Evolutionary conservation across 805 yeast species (phyloP), one percentile per base, ranked within the genome.

Genomic region (Kuraishia ogatae): DNA sequence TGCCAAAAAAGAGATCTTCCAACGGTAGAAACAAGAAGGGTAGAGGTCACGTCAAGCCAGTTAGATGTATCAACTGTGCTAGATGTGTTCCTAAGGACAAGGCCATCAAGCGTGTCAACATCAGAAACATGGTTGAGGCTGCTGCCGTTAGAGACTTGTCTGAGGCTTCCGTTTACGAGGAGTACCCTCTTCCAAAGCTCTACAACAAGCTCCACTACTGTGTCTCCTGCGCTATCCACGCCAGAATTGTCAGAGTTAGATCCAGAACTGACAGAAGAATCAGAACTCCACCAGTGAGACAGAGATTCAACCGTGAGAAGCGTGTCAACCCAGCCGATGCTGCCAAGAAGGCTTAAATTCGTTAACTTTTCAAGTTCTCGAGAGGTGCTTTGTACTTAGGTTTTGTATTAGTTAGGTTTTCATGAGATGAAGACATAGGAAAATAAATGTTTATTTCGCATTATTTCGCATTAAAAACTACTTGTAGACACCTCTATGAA

Each of bases 1-100:
- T 94, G 99, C 98, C 99, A 81, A 94, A 94, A 90, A 94, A 94
- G 98, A 93, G 99, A 92, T 91, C 98, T 80, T 91, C 97, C 94
- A 91, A 92, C 97, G 99, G 99, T 87, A 93, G 99, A 86, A 94
- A 94, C 96, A 94, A 94, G 96, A 92, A 91, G 84, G 98, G 98
- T 78, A 94, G 99, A 90, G 99, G 99, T 78, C 98, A 94, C 97
- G 97, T 89, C 80, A 89, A 89, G 81, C 96, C 97, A 77, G 97
- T 93, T 74, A 92, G 99, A 88, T 94, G 99, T 85, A 88, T 91
- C 75, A 94, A 94, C 97, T 94, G 99, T 82, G 88, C 97, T 72
- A 90, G 96, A 81, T 89, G 96, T 84, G 97, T 94, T 72, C 97
- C 99, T 77, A 94, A 94, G 89, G 99, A 94, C 80, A 94, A 94